phyloP scores from a whole-genome alignment of 208 protist genomes.

The Porcisia hertigi region DNA sequence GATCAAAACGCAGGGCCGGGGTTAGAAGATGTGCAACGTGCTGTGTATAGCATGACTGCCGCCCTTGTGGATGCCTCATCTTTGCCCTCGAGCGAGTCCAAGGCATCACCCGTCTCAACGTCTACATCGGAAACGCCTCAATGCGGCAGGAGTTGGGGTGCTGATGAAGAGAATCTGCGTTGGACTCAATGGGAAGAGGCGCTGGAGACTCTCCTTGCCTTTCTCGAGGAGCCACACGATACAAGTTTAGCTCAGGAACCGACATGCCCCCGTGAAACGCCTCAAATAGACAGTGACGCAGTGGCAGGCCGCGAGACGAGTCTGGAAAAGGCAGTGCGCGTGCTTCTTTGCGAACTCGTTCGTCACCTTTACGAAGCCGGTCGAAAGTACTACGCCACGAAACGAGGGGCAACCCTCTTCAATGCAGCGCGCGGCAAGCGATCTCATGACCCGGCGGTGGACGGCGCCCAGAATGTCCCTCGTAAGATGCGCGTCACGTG shows the following conservation, averaged over 20 bases:
- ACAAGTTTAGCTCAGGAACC: background rate
- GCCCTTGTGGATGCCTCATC: background rate
- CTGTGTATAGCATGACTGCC: background rate
- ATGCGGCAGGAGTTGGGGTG: background rate
- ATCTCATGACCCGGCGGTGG: background rate
- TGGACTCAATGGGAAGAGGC: slow-evolving; percentile 42
- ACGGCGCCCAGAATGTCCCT: background rate
- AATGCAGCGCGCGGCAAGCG: background rate
- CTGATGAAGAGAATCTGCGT: background rate
- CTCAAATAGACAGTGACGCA: background rate
- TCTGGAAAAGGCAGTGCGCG: slow-evolving; percentile 12
- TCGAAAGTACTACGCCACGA: slow-evolving; percentile 15
- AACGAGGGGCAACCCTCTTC: background rate
- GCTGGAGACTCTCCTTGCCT: slow-evolving; percentile 49
- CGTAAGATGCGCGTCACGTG: slow-evolving; percentile 27
- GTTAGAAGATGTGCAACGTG: background rate
- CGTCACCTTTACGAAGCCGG: slow-evolving; percentile 27
- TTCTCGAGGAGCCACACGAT: slow-evolving; percentile 28
- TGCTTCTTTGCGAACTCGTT: slow-evolving; percentile 26
- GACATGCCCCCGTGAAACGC: background rate
- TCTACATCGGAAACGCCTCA: background rate
- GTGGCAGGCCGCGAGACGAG: background rate
- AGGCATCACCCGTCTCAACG: background rate
- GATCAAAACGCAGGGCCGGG: background rate
- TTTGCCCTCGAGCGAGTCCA: background rate